phyloP scores from a whole-genome alignment of 2,329 filamentous ascomycete species.

The Cladosporium sp. region DNA sequence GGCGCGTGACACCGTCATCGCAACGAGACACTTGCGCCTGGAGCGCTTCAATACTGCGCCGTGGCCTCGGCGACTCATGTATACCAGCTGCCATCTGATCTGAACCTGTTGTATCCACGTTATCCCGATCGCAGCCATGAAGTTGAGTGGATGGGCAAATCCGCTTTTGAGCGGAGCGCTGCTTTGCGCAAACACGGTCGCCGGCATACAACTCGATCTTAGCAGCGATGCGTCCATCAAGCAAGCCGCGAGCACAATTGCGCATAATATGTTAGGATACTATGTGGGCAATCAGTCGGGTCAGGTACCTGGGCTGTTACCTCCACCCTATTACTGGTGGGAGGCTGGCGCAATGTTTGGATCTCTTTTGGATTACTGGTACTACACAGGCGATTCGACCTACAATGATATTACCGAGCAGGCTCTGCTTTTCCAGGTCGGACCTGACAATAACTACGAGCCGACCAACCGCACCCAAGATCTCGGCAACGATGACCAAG shows the following conservation, averaged over 20 bases:
- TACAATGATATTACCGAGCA: slow-evolving; percentile 63
- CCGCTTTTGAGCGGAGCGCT: background rate
- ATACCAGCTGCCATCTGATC: background rate
- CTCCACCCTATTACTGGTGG: slow-evolving; percentile 70
- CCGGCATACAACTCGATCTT: slow-evolving; percentile 19
- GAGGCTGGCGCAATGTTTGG: slow-evolving; percentile 65
- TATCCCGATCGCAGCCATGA: background rate
- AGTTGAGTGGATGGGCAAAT: background rate
- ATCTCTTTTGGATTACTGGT: slow-evolving; percentile 70
- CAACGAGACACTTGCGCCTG: background rate
- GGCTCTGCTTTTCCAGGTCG: slow-evolving; percentile 61
- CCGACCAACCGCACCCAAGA: slow-evolving; percentile 46
- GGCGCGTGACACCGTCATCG: background rate
- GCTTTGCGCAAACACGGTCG: background rate
- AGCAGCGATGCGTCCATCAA: slow-evolving; percentile 44
- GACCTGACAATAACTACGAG: slow-evolving; percentile 60
- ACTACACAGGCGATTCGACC: slow-evolving; percentile 63
- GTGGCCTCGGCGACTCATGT: background rate
- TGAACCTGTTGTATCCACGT: background rate
- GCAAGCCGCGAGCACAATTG: slow-evolving; percentile 45
- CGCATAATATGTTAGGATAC: slow-evolving; percentile 54
- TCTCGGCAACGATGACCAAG: slow-evolving; percentile 58
- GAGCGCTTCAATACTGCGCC: background rate
- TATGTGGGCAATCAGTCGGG: slow-evolving; percentile 58
- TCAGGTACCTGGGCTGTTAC: slow-evolving; percentile 57